Percentiles rank a stretch among this genome's conserved stretches.
Evolutionary conservation across 140 eudicot species (phyloP).

Genomic region (Cichorium intybus): DNA sequence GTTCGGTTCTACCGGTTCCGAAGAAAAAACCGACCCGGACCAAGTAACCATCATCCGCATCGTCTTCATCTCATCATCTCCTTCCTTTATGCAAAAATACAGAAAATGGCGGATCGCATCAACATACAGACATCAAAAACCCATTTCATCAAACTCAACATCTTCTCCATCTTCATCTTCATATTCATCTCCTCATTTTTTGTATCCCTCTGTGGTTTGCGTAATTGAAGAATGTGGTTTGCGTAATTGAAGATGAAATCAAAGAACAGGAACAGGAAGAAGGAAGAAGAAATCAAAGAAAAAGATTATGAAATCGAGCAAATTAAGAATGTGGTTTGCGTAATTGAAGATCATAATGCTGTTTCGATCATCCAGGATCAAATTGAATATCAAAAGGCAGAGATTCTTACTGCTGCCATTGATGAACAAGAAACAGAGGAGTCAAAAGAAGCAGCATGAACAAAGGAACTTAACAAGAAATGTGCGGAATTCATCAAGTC

Average conservation of each 20-base stretch:
- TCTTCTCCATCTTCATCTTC: conserved; percentile 2
- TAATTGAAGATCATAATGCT: neutral
- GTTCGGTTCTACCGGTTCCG: too few species aligned
- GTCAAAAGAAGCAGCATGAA: conserved; percentile 20
- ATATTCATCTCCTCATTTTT: conserved; percentile 4
- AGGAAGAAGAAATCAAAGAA: neutral
- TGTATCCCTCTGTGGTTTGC: conserved; percentile 7
- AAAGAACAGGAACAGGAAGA: too few species aligned
- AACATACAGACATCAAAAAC: neutral
- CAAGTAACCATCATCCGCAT: conserved; percentile 19
- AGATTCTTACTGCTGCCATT: neutral
- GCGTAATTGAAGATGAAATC: too few species aligned
- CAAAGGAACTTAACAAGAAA: conserved; percentile 39
- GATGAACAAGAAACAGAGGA: conserved; percentile 25
- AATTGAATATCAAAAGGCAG: neutral
- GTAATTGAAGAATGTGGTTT: too few species aligned
- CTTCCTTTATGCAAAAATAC: neutral
- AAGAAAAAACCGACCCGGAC: too few species aligned
- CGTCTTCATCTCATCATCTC: neutral
- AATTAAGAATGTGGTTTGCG: neutral
- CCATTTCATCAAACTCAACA: conserved; percentile 14
- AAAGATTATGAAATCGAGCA: neutral
- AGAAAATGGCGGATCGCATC: neutral
- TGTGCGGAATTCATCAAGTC: conserved; percentile 37
- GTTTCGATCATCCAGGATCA: neutral